A percentile compares a stretch with the other conserved stretches of the same genome.
phyloP scores from a whole-genome alignment of 768 basidiomycete species.

The Suillus cothurnatus region DNA sequence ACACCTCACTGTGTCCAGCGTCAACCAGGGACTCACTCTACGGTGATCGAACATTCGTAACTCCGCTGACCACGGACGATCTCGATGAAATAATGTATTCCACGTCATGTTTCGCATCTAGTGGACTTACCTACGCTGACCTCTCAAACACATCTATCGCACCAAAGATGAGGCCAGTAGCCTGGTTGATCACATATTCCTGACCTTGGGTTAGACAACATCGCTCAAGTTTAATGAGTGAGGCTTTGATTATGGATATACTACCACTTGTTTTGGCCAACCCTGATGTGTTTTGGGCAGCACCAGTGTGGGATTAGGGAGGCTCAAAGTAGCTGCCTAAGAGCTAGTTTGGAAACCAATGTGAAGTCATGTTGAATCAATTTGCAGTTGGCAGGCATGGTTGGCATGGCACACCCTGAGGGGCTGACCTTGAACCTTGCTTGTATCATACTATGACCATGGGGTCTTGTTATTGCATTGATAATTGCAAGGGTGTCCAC shows the following conservation, averaged over 20 bases:
- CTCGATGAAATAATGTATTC: constrained; percentile 63
- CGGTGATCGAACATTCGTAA: constrained; percentile 82
- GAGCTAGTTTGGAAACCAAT: no score
- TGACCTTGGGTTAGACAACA: constrained; percentile 58
- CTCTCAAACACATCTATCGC: constrained; percentile 79
- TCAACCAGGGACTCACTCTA: constrained; percentile 89
- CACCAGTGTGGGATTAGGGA: background rate
- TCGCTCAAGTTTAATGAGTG: constrained; percentile 65
- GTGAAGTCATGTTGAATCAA: no score
- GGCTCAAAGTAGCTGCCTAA: no score
- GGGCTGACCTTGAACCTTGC: no score
- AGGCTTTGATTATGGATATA: constrained; percentile 79
- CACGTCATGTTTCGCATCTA: constrained; percentile 81
- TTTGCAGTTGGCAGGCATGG: no score
- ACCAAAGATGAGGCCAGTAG: constrained; percentile 64
- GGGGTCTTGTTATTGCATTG: no score
- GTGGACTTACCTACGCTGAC: constrained; percentile 83
- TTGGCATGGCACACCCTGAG: no score
- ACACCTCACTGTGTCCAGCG: constrained; percentile 75
- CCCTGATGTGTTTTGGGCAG: constrained; percentile 58
- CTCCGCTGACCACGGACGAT: constrained; percentile 68
- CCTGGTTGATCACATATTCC: constrained; percentile 89
- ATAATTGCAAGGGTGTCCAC: no score
- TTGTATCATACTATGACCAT: no score
- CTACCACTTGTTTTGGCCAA: constrained; percentile 78